These are phyloP conservation scores for Salix brachista DNA, from an alignment of 345 rosid species.

Conservation along the genomic window DNA sequence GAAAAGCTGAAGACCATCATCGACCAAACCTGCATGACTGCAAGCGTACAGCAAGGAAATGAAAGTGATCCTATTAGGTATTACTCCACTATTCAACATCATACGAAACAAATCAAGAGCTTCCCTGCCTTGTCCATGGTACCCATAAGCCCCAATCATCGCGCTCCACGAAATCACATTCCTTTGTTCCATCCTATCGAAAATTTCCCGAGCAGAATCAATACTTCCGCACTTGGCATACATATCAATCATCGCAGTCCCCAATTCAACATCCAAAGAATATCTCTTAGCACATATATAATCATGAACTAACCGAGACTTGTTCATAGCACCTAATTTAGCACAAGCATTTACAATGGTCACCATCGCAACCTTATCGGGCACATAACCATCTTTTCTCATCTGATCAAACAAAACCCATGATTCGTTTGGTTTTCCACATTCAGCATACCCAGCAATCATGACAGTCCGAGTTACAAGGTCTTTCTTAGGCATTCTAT, in stretches of 20 bases:
- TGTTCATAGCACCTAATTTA: constrained; percentile 52
- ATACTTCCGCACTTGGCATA: constrained; percentile 64
- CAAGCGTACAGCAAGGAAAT: constrained; percentile 62
- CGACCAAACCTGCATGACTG: constrained; percentile 60
- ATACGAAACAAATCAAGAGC: constrained; percentile 51
- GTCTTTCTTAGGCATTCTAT: constrained; percentile 45
- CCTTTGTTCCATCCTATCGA: constrained; percentile 47
- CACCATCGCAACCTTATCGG: constrained; percentile 48
- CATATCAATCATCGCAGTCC: constrained; percentile 62
- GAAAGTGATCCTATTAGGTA: constrained; percentile 59
- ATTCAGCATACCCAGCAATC: constrained; percentile 53
- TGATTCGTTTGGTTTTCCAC: constrained; percentile 45
- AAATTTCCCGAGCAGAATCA: constrained; percentile 48
- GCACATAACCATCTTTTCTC: constrained; percentile 45
- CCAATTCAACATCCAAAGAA: constrained; percentile 42
- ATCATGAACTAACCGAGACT: constrained; percentile 46
- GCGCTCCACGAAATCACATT: constrained; percentile 65
- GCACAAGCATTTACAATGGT: constrained; percentile 59
- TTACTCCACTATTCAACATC: constrained; percentile 44
- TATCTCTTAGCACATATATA: constrained; percentile 30
- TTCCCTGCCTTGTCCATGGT: constrained; percentile 57
- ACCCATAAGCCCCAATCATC: constrained; percentile 67
- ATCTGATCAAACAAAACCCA: constrained; percentile 53
- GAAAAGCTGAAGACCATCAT: constrained; percentile 53
- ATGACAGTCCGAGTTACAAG: constrained; percentile 72